These are phyloP conservation scores for Cryptococcus sp. DNA, from an alignment of 1,284 basidiomycete species.

Conservation along the genomic window DNA sequence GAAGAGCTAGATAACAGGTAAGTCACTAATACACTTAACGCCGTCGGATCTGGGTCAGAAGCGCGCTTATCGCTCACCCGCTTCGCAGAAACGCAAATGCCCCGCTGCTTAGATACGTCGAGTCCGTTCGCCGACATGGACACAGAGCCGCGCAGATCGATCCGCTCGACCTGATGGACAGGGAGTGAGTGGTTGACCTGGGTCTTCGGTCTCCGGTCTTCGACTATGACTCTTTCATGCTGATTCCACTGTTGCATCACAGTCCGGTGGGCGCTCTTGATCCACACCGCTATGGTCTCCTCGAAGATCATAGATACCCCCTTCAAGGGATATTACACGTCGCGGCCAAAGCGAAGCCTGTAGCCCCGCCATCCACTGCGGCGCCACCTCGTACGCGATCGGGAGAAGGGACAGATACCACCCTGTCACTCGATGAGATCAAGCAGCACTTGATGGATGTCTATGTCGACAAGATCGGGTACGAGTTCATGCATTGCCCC, in stretches of 20 bases:
- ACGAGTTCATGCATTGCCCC: conserved; percentile 65
- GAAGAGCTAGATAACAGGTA: conserved; percentile 67
- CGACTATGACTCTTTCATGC: neutral
- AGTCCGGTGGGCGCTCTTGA: conserved; percentile 70
- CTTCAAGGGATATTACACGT: conserved; percentile 67
- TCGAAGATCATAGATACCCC: conserved; percentile 63
- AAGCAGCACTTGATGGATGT: conserved; percentile 66
- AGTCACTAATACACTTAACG: neutral
- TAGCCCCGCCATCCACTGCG: conserved; percentile 51
- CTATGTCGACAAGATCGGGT: conserved; percentile 80
- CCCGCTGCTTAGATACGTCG: conserved; percentile 78
- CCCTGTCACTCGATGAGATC: conserved; percentile 62
- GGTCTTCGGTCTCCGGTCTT: no score
- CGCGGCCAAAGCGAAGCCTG: conserved; percentile 19
- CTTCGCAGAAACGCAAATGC: conserved; percentile 65
- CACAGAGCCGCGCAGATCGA: conserved; percentile 64
- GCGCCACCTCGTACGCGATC: conserved; percentile 51
- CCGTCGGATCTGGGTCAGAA: neutral
- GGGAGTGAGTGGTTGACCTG: conserved; percentile 60
- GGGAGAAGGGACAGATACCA: conserved; percentile 63
- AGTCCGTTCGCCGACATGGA: conserved; percentile 66
- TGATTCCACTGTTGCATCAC: neutral
- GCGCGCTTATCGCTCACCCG: neutral
- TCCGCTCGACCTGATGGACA: conserved; percentile 78
- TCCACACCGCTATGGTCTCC: conserved; percentile 73